phyloP scores from a whole-genome alignment of 2,329 filamentous ascomycete species.

The Botrytis squamosa region DNA sequence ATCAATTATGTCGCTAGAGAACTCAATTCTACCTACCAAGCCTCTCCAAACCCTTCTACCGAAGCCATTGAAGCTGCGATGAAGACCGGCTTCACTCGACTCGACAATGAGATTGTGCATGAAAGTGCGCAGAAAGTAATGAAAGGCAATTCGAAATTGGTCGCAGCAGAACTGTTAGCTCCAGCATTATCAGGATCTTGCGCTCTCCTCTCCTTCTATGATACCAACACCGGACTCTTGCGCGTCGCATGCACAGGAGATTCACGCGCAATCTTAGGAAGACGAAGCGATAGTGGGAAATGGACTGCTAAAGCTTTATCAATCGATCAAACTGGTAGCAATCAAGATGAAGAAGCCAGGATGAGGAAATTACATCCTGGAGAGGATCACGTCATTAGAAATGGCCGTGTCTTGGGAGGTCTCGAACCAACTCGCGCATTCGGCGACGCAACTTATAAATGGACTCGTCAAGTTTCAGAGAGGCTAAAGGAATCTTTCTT shows the following conservation, averaged over 20 bases:
- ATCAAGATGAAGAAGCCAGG: constrained; percentile 77
- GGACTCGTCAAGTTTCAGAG: constrained; percentile 80
- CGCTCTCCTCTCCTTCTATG: constrained; percentile 93
- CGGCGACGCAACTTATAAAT: constrained; percentile 96
- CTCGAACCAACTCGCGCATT: constrained; percentile 93
- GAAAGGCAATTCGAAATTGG: constrained; percentile 83
- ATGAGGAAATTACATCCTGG: constrained; percentile 84
- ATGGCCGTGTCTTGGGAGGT: constrained; percentile 87
- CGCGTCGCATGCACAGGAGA: constrained; percentile 96
- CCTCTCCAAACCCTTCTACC: constrained; percentile 66
- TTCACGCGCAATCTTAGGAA: constrained; percentile 89
- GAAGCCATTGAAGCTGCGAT: constrained; percentile 88
- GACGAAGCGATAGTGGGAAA: constrained; percentile 74
- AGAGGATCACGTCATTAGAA: constrained; percentile 81
- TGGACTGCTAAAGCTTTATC: constrained; percentile 91
- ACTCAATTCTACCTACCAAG: constrained; percentile 87
- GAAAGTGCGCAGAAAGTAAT: constrained; percentile 89
- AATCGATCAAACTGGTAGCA: constrained; percentile 90
- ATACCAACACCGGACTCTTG: constrained; percentile 79
- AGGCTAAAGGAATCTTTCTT: constrained; percentile 86
- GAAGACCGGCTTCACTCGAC: constrained; percentile 81
- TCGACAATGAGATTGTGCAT: constrained; percentile 94
- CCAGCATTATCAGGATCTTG: constrained; percentile 97
- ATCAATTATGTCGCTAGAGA: constrained; percentile 92
- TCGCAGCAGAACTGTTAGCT: constrained; percentile 86